Percentiles rank a stretch among this genome's conserved stretches.
Evolutionary conservation across 257 asterid species (phyloP).

Genomic region (Solanum arcanum): DNA sequence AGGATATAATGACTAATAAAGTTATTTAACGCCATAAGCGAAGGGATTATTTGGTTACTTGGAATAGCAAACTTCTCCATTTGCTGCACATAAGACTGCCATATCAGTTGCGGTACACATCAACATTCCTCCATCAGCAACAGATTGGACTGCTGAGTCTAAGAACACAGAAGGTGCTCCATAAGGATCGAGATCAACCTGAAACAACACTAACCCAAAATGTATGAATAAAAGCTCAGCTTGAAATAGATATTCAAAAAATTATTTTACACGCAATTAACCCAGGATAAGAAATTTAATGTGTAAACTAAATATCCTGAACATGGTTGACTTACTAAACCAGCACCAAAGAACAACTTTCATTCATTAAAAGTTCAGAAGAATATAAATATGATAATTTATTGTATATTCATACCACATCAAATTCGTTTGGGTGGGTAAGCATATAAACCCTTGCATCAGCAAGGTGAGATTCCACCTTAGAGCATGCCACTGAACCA

Average conservation of each 20-base stretch:
- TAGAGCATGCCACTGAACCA: slow-evolving; percentile 72
- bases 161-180: slow-evolving; percentile 94
- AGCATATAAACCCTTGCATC: slow-evolving; percentile 97
- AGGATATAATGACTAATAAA: neutral
- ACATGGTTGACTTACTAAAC: neutral
- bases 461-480: slow-evolving; percentile 82
- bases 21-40: neutral
- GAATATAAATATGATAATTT: neutral
- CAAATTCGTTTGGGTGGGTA: slow-evolving; percentile 93
- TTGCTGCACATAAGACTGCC: slow-evolving; percentile 97
- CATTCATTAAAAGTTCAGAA: neutral
- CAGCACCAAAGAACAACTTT: neutral
- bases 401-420: slow-evolving; percentile 47
- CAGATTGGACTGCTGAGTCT: slow-evolving; percentile 93
- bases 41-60: slow-evolving; percentile 47
- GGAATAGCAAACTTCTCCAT: slow-evolving; percentile 98
- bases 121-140: slow-evolving; percentile 81
- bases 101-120: slow-evolving; percentile 99
- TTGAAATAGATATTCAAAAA: neutral
- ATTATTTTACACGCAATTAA: neutral
- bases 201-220: slow-evolving; percentile 9
- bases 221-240: neutral
- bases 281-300: neutral
- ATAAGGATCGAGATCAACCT: slow-evolving; percentile 99
- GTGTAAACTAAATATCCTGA: neutral